Percentiles rank a stretch among this genome's conserved stretches.
phyloP scores from a whole-genome alignment of 352 stramenopile species.

The Phytophthora hybrid region DNA sequence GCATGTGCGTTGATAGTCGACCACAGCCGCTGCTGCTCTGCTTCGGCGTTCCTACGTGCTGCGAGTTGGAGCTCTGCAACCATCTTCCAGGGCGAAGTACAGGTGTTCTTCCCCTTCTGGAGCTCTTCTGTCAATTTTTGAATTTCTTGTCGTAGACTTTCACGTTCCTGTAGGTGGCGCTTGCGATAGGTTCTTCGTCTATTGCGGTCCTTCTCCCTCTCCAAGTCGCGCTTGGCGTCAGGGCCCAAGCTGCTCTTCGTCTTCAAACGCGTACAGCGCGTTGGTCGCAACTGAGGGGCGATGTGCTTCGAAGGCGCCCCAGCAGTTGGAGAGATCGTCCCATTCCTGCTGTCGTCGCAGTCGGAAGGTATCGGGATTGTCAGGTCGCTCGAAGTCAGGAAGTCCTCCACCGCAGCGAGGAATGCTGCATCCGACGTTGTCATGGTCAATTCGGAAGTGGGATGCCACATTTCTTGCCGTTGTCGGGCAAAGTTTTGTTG shows the following conservation, averaged over 20 bases:
- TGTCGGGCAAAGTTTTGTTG: no score
- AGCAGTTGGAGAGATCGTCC: not conserved
- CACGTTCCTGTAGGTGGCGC: not conserved
- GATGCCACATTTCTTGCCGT: not conserved
- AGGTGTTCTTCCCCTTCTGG: not conserved
- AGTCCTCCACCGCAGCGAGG: slow-evolving; percentile 18
- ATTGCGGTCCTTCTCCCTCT: not conserved
- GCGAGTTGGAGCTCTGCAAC: slow-evolving; percentile 13
- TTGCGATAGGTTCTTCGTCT: not conserved
- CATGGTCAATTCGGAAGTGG: slow-evolving; percentile 8
- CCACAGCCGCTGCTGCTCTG: slow-evolving; percentile 13
- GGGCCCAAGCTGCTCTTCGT: not conserved
- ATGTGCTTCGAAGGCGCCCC: not conserved
- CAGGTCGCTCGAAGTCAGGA: slow-evolving; percentile 6
- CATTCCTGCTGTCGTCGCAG: not conserved
- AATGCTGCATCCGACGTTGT: slow-evolving; percentile 14
- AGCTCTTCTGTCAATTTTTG: not conserved
- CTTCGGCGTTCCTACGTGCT: slow-evolving; percentile 16
- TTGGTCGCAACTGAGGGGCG: not conserved
- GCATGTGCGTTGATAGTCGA: not conserved
- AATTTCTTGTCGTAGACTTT: not conserved
- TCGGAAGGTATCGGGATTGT: not conserved
- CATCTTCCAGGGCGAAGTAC: slow-evolving; percentile 19
- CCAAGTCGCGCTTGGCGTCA: not conserved
- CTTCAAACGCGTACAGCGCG: not conserved